A percentile compares a stretch with the other conserved stretches of the same genome.
Evolutionary conservation across 805 yeast genomes (phyloP).

Genomic region (Starmerella scarabaei): DNA sequence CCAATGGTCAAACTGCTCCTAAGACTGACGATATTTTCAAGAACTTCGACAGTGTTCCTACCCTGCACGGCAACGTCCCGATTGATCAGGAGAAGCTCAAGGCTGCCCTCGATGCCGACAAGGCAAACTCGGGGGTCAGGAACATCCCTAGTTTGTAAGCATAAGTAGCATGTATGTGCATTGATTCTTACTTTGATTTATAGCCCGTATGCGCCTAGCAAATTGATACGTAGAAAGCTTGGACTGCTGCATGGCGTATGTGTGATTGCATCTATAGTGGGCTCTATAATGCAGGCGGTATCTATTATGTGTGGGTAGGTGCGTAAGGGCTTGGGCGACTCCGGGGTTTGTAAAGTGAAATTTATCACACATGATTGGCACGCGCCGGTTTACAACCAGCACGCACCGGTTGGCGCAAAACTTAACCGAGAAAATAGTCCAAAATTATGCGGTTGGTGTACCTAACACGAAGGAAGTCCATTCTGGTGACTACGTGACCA

Average conservation of each 20-base stretch:
- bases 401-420: conserved; percentile 40
- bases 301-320: too few species aligned
- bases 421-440: conserved; percentile 90
- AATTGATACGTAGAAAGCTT: too few species aligned
- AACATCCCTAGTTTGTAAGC: conserved; percentile 3
- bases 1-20: conserved; percentile 3
- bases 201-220: not conserved
- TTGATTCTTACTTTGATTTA: not conserved
- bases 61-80: conserved; percentile 25
- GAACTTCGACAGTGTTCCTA: conserved; percentile 25
- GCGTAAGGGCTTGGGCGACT: not conserved
- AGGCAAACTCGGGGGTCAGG: conserved; percentile 12
- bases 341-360: not conserved
- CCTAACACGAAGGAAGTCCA: conserved; percentile 63
- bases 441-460: conserved; percentile 77
- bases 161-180: not conserved
- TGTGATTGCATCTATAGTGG: too few species aligned
- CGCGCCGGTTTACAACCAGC: conserved; percentile 11
- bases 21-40: conserved; percentile 13
- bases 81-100: conserved; percentile 19
- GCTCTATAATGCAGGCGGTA: too few species aligned
- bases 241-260: too few species aligned
- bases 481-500: conserved; percentile 90
- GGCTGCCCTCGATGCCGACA: conserved; percentile 14
- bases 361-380: conserved; percentile 1